These are phyloP conservation scores for Smittium mucronatum DNA, from an alignment of 371 early-diverging fungal species.

Conservation along the genomic window DNA sequence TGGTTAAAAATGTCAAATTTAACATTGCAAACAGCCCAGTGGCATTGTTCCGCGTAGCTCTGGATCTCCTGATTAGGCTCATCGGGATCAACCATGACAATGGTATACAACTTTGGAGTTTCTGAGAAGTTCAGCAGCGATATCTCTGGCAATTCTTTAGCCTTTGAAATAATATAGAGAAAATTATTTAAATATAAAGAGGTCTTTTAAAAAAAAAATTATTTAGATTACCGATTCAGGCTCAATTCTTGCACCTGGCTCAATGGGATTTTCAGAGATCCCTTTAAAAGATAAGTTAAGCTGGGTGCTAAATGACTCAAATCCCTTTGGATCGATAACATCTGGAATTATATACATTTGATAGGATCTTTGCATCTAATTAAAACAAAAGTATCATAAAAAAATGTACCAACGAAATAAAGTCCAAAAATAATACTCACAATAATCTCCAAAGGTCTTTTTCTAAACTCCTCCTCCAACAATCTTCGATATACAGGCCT, in stretches of 20 bases:
- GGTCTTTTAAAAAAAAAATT: not conserved
- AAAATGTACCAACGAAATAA: conserved; percentile 1
- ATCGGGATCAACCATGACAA: conserved; percentile 63
- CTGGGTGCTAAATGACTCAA: conserved; percentile 23
- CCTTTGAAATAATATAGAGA: conserved; percentile 19
- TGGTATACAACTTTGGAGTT: conserved; percentile 51
- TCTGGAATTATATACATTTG: conserved; percentile 76
- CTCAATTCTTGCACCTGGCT: conserved; percentile 42
- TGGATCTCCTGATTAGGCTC: conserved; percentile 43
- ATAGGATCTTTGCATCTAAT: conserved; percentile 47
- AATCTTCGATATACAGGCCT: conserved; percentile 60
- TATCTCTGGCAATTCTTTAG: conserved; percentile 43
- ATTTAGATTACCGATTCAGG: conserved; percentile 35
- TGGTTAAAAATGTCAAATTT: conserved; percentile 26
- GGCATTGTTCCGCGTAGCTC: conserved; percentile 51
- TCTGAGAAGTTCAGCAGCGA: conserved; percentile 50
- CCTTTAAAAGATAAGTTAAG: conserved; percentile 18
- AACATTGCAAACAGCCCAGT: conserved; percentile 54
- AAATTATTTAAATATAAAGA: not conserved
- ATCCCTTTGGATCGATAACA: conserved; percentile 39
- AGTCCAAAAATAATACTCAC: conserved; percentile 13
- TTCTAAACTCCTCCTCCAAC: conserved; percentile 47
- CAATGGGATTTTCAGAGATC: conserved; percentile 27
- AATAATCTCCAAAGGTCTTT: conserved; percentile 44
- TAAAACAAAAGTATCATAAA: not conserved